A percentile compares a stretch with the other conserved stretches of the same genome.
These are phyloP conservation scores for Acanthamoeba castellanii DNA, from an alignment of 208 protist genomes.

Conservation along the genomic window DNA sequence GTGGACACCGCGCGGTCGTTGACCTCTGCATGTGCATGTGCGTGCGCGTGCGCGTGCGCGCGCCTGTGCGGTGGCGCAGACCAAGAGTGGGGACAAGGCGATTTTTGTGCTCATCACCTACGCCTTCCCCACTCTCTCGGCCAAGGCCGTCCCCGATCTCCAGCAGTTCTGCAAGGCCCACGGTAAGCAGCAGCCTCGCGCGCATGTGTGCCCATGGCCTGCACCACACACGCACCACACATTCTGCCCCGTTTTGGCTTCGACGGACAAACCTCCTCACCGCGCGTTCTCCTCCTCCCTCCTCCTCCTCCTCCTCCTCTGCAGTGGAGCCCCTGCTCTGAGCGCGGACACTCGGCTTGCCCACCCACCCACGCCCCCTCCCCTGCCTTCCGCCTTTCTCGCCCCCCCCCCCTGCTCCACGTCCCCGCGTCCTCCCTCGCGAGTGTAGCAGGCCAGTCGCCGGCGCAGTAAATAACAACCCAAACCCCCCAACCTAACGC, in stretches of 20 bases:
- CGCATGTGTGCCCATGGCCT: too few relatives aligned
- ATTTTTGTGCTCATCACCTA: slow-evolving; percentile 55
- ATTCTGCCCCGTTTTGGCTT: too few relatives aligned
- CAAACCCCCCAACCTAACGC: too few relatives aligned
- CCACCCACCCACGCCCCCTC: neutral
- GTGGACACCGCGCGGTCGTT: too few relatives aligned
- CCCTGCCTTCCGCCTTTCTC: neutral
- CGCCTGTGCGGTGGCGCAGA: neutral
- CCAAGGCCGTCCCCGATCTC: slow-evolving; percentile 6
- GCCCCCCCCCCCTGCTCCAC: neutral
- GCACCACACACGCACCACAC: too few relatives aligned
- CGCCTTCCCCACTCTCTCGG: slow-evolving; percentile 31
- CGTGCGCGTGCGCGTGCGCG: neutral
- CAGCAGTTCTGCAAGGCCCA: slow-evolving; percentile 11
- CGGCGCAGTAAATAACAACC: too few relatives aligned
- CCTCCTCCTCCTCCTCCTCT: too few relatives aligned
- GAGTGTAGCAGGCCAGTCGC: too few relatives aligned
- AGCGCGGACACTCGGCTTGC: neutral
- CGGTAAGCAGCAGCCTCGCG: neutral
- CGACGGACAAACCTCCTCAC: neutral
- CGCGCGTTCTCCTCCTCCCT: too few relatives aligned
- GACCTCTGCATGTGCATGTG: too few relatives aligned
- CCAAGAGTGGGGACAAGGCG: neutral
- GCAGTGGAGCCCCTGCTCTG: slow-evolving; percentile 6
- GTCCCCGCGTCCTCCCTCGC: too few relatives aligned